Evolutionary conservation across 2,329 filamentous ascomycete species (phyloP).

Genomic region (Calonectria henricotiae): DNA sequence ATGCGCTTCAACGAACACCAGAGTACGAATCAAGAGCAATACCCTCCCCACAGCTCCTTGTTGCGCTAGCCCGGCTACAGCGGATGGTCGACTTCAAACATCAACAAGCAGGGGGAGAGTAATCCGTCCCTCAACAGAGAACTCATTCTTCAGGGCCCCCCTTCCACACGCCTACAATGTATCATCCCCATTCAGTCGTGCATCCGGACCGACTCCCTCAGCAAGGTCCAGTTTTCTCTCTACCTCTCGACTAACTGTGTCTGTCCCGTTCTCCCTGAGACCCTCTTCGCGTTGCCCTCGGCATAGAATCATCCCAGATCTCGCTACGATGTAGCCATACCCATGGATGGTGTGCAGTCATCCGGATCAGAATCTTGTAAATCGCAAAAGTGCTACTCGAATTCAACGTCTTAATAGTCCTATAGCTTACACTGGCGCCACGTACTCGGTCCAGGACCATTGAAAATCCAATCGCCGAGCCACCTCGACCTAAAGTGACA

Average conservation of each 20-base stretch:
- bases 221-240: conserved; percentile 20
- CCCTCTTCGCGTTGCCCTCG: conserved; percentile 21
- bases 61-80: conserved; percentile 29
- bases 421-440: not conserved
- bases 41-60: not conserved
- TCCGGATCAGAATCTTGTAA: not conserved
- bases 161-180: conserved; percentile 5
- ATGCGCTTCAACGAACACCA: conserved; percentile 1
- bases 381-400: not conserved
- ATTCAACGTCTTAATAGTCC: not conserved
- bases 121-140: conserved; percentile 19
- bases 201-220: conserved; percentile 22
- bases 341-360: not conserved
- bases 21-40: not conserved
- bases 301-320: conserved; percentile 17
- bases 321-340: not conserved
- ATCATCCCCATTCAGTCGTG: conserved; percentile 1
- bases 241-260: not conserved
- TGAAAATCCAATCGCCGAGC: not conserved
- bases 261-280: conserved; percentile 2
- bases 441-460: not conserved
- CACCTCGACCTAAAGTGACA: not conserved
- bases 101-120: conserved; percentile 11
- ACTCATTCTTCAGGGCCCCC: conserved; percentile 24
- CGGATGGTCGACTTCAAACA: conserved; percentile 33